Evolutionary conservation across 108 stramenopile species (phyloP).

Genomic region (Stephanodiscus minutulus): DNA sequence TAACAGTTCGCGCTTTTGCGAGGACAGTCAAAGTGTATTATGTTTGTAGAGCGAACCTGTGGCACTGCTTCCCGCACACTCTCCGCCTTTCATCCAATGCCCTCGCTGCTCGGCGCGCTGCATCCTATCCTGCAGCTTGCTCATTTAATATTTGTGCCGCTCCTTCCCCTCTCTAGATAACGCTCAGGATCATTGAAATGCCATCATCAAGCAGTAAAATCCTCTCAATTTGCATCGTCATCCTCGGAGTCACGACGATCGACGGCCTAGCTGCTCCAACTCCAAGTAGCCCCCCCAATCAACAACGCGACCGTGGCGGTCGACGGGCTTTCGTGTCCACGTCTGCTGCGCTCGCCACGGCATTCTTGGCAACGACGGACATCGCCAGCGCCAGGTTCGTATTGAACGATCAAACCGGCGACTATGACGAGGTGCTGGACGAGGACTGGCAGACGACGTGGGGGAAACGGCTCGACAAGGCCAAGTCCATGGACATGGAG

Average conservation of each 20-base stretch:
- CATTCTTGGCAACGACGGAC: slow-evolving; percentile 8
- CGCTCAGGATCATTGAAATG: neutral
- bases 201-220: neutral
- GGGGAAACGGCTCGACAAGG: slow-evolving; percentile 61
- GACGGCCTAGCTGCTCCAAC: neutral
- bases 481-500: slow-evolving; percentile 47
- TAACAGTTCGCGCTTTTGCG: too few relatives aligned
- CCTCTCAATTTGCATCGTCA: neutral
- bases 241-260: neutral
- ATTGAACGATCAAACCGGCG: slow-evolving; percentile 66
- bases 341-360: neutral
- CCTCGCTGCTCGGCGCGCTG: too few relatives aligned
- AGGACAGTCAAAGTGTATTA: too few relatives aligned
- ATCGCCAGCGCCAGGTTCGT: slow-evolving; percentile 46
- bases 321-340: slow-evolving; percentile 32
- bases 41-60: too few relatives aligned
- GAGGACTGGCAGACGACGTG: slow-evolving; percentile 66
- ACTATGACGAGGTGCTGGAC: slow-evolving; percentile 60
- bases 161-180: too few relatives aligned
- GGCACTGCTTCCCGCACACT: too few relatives aligned
- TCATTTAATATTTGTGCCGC: too few relatives aligned
- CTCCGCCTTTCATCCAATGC: too few relatives aligned
- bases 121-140: too few relatives aligned
- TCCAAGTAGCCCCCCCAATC: neutral
- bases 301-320: neutral